Conservation (phyloP, 257 asterid species). For the Anisodus acutangulus region DNA sequence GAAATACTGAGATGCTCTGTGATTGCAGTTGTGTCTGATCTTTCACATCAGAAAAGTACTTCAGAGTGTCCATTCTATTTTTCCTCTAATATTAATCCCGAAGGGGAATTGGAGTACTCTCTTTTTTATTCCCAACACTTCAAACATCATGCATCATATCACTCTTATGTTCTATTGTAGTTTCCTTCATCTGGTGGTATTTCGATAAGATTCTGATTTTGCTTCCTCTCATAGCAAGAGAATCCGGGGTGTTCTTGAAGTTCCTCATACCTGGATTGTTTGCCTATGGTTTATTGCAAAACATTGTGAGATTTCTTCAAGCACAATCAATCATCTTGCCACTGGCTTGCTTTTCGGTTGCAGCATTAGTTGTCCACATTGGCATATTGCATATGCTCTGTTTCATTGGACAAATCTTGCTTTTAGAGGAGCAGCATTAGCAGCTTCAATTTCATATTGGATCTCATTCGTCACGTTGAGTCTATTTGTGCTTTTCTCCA, state of each 20-base stretch:
- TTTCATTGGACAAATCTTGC: too few relatives aligned
- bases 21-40: too few relatives aligned
- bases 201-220: slow-evolving; percentile 50
- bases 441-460: too few relatives aligned
- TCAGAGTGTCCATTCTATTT: too few relatives aligned
- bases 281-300: slow-evolving; percentile 68
- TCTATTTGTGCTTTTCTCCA: too few relatives aligned
- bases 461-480: too few relatives aligned
- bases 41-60: too few relatives aligned
- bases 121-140: not conserved
- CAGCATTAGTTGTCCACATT: slow-evolving; percentile 54
- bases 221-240: slow-evolving; percentile 56
- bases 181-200: slow-evolving; percentile 69
- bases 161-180: slow-evolving; percentile 35
- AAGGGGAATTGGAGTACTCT: too few relatives aligned
- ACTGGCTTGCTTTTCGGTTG: slow-evolving; percentile 51
- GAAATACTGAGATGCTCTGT: too few relatives aligned
- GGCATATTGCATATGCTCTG: too few relatives aligned
- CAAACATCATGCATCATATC: slow-evolving; percentile 76
- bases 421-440: too few relatives aligned
- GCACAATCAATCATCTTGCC: slow-evolving; percentile 65
- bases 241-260: slow-evolving; percentile 64
- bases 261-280: slow-evolving; percentile 35
- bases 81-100: too few relatives aligned
- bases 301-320: slow-evolving; percentile 72